Conservation (phyloP, 192 early-diverging fungal genomes). For the Haplosporangium gracile region DNA sequence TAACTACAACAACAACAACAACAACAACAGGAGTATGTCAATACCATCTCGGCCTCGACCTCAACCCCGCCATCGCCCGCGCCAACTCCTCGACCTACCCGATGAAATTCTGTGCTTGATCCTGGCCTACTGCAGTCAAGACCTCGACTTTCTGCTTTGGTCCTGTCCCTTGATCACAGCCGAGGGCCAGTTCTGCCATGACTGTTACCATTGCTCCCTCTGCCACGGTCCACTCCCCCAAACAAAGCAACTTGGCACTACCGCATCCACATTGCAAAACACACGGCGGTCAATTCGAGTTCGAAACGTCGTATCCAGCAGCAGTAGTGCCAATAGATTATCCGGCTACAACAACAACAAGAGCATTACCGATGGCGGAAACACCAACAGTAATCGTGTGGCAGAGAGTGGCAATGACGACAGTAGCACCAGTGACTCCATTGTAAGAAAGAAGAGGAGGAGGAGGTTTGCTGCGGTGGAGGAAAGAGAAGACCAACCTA, state of each 20-base stretch:
- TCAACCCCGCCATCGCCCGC: conserved; percentile 3
- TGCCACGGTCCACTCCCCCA: not conserved
- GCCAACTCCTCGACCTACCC: conserved; percentile 37
- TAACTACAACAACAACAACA: not conserved
- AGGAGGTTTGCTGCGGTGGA: conserved; percentile 2
- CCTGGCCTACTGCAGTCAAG: conserved; percentile 25
- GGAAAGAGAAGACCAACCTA: not conserved
- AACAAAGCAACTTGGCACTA: not conserved
- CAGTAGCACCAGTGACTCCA: conserved; percentile 8
- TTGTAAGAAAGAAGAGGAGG: conserved; percentile 31
- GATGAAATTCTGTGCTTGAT: conserved; percentile 37
- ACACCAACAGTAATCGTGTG: not conserved
- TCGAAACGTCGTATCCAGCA: not conserved
- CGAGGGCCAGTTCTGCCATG: conserved; percentile 32
- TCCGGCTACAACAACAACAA: not conserved
- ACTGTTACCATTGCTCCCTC: conserved; percentile 30
- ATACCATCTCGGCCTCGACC: not conserved
- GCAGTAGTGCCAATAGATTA: not conserved
- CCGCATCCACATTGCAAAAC: not conserved
- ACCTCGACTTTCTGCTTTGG: conserved; percentile 36
- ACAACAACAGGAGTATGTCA: not conserved
- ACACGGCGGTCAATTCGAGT: not conserved
- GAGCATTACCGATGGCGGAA: not conserved
- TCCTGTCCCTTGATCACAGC: conserved; percentile 25
- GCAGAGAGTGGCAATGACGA: not conserved